These are phyloP conservation scores for Clitopilus passeckerianus DNA, from an alignment of 768 basidiomycete genomes.

Conservation along the genomic window DNA sequence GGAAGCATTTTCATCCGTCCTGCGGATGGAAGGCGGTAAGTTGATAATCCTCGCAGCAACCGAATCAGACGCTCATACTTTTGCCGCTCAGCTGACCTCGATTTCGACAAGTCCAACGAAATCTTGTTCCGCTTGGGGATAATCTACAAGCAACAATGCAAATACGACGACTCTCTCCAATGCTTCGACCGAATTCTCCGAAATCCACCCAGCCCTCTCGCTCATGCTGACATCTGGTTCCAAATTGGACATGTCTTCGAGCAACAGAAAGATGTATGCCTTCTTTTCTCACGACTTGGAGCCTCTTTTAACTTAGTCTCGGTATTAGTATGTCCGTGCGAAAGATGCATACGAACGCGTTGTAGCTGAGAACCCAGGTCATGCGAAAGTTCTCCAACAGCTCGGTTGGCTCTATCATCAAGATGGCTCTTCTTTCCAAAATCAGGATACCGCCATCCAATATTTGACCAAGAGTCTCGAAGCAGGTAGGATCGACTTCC, in stretches of 20 bases:
- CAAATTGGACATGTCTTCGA: conserved; percentile 99
- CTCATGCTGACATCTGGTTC: conserved; percentile 99
- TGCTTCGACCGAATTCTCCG: conserved; percentile 97
- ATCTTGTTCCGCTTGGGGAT: conserved; percentile 97
- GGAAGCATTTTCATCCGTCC: conserved; percentile 94
- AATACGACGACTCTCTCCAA: conserved; percentile 80
- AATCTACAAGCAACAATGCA: conserved; percentile 98
- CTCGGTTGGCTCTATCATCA: conserved; percentile 98
- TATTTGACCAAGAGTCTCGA: conserved; percentile 94
- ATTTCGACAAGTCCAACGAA: conserved; percentile 98
- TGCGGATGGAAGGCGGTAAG: conserved; percentile 94
- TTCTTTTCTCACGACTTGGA: neutral
- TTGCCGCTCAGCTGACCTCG: conserved; percentile 44
- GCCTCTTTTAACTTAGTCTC: conserved; percentile 9
- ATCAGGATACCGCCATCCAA: conserved; percentile 90
- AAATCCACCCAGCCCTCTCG: conserved; percentile 92
- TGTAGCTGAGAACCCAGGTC: conserved; percentile 85
- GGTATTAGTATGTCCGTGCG: conserved; percentile 71
- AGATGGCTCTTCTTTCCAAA: conserved; percentile 90
- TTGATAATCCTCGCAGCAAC: conserved; percentile 7
- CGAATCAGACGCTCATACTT: conserved; percentile 7
- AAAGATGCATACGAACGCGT: conserved; percentile 97
- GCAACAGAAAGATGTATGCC: conserved; percentile 90
- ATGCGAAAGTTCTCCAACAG: conserved; percentile 97
- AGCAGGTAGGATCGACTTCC: conserved; percentile 58